These are phyloP conservation scores for Pseudonectria buxi DNA, from an alignment of 2,329 filamentous ascomycete species.

Conservation along the genomic window DNA sequence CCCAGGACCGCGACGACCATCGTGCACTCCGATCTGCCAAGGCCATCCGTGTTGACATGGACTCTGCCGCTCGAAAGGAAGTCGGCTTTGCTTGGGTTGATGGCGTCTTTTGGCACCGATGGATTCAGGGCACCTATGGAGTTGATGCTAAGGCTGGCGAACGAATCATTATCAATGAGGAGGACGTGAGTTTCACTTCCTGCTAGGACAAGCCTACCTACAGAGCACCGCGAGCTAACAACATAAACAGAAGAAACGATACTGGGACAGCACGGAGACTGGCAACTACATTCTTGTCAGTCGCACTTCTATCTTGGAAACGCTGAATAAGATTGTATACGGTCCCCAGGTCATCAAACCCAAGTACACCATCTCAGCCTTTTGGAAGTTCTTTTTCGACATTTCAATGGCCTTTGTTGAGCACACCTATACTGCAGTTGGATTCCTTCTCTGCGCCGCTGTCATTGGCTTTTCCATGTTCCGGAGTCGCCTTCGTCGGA, in stretches of 20 bases:
- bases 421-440: conserved; percentile 52
- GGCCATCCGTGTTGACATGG: conserved; percentile 85
- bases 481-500: conserved; percentile 47
- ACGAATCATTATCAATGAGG: conserved; percentile 91
- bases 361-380: conserved; percentile 68
- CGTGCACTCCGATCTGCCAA: conserved; percentile 82
- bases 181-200: conserved; percentile 65
- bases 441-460: conserved; percentile 50
- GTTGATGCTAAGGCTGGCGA: conserved; percentile 84
- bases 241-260: conserved; percentile 66
- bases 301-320: conserved; percentile 85
- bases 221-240: conserved; percentile 25
- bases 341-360: conserved; percentile 64
- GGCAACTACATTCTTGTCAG: conserved; percentile 86
- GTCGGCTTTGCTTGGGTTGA: conserved; percentile 97
- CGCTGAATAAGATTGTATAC: conserved; percentile 63
- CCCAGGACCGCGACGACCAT: conserved; percentile 86
- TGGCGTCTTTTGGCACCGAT: conserved; percentile 93
- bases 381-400: conserved; percentile 67
- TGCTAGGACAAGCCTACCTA: background rate
- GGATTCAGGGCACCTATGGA: conserved; percentile 92
- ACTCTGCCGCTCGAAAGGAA: conserved; percentile 77
- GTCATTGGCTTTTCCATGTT: conserved; percentile 48
- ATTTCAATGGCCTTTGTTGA: conserved; percentile 51
- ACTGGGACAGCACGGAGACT: conserved; percentile 88